Conservation (phyloP, 2,329 filamentous ascomycete genomes). For the Phialophora verrucosa region DNA sequence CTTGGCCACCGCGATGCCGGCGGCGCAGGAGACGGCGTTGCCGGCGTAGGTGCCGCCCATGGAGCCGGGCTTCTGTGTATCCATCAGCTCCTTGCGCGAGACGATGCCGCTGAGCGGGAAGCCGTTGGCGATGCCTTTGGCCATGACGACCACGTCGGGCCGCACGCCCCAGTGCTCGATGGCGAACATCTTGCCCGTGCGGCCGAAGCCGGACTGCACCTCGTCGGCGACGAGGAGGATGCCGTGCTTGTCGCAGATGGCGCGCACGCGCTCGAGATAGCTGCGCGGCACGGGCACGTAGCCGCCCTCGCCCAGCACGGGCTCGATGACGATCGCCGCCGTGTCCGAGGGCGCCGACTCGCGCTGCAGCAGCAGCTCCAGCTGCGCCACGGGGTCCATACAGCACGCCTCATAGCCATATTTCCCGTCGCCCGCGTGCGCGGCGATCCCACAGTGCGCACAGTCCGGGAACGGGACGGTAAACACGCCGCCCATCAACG, state of each 20-base stretch:
- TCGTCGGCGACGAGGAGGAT: conserved; percentile 53
- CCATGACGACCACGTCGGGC: conserved; percentile 53
- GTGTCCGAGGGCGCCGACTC: conserved; percentile 46
- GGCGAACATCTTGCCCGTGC: conserved; percentile 54
- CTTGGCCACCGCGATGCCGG: conserved; percentile 46
- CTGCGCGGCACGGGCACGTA: conserved; percentile 44
- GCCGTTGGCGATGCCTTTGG: conserved; percentile 43
- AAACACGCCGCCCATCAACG: conserved; percentile 49
- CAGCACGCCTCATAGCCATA: conserved; percentile 48
- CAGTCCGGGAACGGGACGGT: conserved; percentile 49
- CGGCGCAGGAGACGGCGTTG: conserved; percentile 48
- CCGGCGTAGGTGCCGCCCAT: conserved; percentile 50
- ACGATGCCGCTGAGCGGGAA: conserved; percentile 42
- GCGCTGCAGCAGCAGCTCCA: conserved; percentile 46
- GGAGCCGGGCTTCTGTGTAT: conserved; percentile 45
- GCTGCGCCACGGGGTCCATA: conserved; percentile 46
- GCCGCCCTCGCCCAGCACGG: conserved; percentile 47
- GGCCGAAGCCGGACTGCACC: conserved; percentile 52
- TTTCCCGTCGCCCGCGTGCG: conserved; percentile 39
- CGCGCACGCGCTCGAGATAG: conserved; percentile 47
- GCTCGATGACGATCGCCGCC: conserved; percentile 47
- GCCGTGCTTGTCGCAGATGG: conserved; percentile 52
- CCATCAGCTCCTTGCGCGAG: conserved; percentile 47
- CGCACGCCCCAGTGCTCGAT: conserved; percentile 51
- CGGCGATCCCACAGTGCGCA: conserved; percentile 46